Base-by-base conservation (phyloP, 139 green algal genomes). In the Desmodesmus armatus region DNA sequence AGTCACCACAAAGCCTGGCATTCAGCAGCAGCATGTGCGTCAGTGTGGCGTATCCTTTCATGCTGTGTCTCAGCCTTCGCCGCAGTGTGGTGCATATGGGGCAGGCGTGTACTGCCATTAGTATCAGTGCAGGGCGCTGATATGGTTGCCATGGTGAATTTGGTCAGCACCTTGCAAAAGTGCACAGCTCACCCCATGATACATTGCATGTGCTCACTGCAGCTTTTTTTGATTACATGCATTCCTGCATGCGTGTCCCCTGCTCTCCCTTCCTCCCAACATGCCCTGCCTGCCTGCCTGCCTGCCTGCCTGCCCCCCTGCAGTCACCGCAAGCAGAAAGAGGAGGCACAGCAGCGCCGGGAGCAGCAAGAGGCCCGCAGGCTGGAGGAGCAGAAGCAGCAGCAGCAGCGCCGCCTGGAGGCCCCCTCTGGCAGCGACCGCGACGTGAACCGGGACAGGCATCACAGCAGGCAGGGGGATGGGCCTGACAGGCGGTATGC, bases 241-340 rank as follows among this genome's bases (percentile, higher is more conserved):
- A n/a, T n/a, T n/a, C n/a, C n/a, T n/a, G n/a, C n/a, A n/a, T n/a
- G n/a, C n/a, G n/a, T n/a, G n/a, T n/a, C n/a, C n/a, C n/a, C n/a
- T n/a, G n/a, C n/a, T n/a, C n/a, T n/a, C n/a, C n/a, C n/a, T n/a
- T n/a, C n/a, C n/a, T n/a, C n/a, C n/a, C n/a, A n/a, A n/a, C n/a
- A n/a, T n/a, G n/a, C n/a, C n/a, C 25, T 79, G 74, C 2, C 3
- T 27, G 49, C 37, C 21, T 9, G 15, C 27, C 35, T 70, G 51
- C 35, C 35, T 81, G 39, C n/a, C n/a, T 47, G 55, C 25, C 13
- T 21, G n/a, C 70, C 31, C 33, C 51, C 49, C 49, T n/a, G 13
- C 40, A 72, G 78, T 51, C 47, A 35, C 0, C 47, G 81, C 47
- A 92, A 90, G 70, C 80, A 92, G 69, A 69, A 82, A 62, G 82